Evolutionary conservation across 2,329 filamentous ascomycete species (phyloP), one percentile per base, ranked within the genome.

Genomic region (Aspergillus pseudoviridinutans): DNA sequence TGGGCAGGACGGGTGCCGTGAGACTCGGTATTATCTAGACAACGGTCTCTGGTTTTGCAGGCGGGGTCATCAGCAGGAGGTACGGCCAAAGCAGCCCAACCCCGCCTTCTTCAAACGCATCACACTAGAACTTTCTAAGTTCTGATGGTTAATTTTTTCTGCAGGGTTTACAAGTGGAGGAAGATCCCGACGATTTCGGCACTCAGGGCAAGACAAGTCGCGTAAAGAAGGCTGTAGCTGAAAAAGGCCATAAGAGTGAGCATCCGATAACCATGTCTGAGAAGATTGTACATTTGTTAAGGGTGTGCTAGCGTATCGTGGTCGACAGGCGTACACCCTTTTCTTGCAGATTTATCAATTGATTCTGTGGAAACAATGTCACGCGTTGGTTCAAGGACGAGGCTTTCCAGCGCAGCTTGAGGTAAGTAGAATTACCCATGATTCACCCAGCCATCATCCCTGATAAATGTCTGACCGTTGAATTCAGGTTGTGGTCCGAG

Each of bases 301-400:
- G 51, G 73, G 73, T 49, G 5, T 20, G 46, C 53, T 55, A 81
- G 81, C 74, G 57, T 79, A 80, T 65, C 78, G 72, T 5, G 92
- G 92, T 46, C 79, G 84, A 50, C 82, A 85, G 54, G 93, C 89
- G 14, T 85, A 87, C 62, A 85, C 89, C 61, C 82, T 97, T 25
- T 97, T 90, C 71, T 79, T 97, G 38, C 89, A 96, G 70, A 88
- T 86, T 61, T 84, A 95, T 58, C 93, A 97, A 74, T 79, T 96
- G 32, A 82, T 97, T 50, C 78, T 99, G 28, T 86, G 92, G 71
- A 90, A 89, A 68, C 93, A 97, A 77, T 77, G 91, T 17, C 76
- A 84, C 68, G 92, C 88, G 80, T 79, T 97, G 29, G 78, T 96
- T 14, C 77, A 83, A 24, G 78, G 81, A 5, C 86, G 87, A 69